phyloP scores from a whole-genome alignment of 768 basidiomycete genomes.

The Pleurotus djamor region DNA sequence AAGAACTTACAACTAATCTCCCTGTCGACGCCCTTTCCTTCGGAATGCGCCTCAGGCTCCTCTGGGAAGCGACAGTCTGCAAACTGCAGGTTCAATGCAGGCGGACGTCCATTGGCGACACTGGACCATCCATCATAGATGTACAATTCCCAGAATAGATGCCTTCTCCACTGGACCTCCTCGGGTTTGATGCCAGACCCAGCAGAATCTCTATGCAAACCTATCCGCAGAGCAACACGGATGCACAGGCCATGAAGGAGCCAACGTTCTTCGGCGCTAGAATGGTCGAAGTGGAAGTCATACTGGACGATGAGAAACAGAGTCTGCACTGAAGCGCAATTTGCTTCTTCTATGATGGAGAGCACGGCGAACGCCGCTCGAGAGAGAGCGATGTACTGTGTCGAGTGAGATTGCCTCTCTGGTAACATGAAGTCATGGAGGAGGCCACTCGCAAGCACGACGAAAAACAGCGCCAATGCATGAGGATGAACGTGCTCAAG shows the following conservation, averaged over 20 bases:
- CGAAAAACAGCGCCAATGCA: conserved; percentile 50
- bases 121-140: conserved; percentile 51
- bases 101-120: conserved; percentile 49
- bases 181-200: conserved; percentile 42
- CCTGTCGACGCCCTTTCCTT: conserved; percentile 25
- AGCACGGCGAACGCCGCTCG: conserved; percentile 46
- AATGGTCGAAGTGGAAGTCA: conserved; percentile 38
- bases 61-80: conserved; percentile 52
- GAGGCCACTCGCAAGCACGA: conserved; percentile 44
- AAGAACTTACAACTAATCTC: conserved; percentile 41
- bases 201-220: conserved; percentile 50
- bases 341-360: conserved; percentile 40
- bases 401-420: conserved; percentile 25
- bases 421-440: conserved; percentile 37
- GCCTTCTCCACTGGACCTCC: conserved; percentile 43
- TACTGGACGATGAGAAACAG: conserved; percentile 42
- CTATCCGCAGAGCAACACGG: conserved; percentile 41
- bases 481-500: conserved; percentile 40
- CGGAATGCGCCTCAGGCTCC: conserved; percentile 30
- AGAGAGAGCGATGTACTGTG: conserved; percentile 45
- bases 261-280: conserved; percentile 46
- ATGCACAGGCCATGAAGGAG: conserved; percentile 41
- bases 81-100: conserved; percentile 41
- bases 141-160: conserved; percentile 55
- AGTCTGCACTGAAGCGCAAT: conserved; percentile 44